Percentiles rank a stretch among this genome's conserved stretches.
Conservation (phyloP, 345 rosid genomes). For the Laguncularia racemosa region DNA sequence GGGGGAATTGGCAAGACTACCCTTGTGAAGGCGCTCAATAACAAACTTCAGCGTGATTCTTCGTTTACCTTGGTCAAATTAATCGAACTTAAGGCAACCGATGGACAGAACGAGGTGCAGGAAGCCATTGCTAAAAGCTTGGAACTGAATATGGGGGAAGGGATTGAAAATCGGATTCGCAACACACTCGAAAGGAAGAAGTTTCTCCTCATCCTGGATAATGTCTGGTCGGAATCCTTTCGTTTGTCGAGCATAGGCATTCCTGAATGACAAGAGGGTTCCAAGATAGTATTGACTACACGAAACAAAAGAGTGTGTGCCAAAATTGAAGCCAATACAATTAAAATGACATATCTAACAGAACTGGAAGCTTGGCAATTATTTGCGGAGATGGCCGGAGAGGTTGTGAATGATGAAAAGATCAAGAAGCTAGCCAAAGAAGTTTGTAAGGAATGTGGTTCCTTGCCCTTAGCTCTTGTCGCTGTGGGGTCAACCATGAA, state of each 20-base stretch:
- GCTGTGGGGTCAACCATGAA: constrained; percentile 34
- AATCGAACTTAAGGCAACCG: constrained; percentile 8
- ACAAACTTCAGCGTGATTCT: constrained; percentile 3
- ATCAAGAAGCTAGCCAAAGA: constrained; percentile 18
- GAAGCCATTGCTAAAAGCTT: constrained; percentile 21
- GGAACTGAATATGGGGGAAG: constrained; percentile 17
- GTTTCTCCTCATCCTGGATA: constrained; percentile 17
- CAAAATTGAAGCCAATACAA: constrained; percentile 16
- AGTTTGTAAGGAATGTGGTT: constrained; percentile 27
- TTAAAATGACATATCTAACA: constrained; percentile 12
- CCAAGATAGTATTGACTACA: constrained; percentile 19
- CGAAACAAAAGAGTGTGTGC: constrained; percentile 14
- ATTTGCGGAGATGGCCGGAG: constrained; percentile 14
- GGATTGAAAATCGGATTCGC: constrained; percentile 9
- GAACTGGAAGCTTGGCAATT: constrained; percentile 22
- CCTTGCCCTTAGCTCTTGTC: constrained; percentile 44
- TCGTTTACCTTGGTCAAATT: constrained; percentile 18
- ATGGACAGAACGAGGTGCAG: constrained; percentile 14
- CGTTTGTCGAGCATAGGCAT: constrained; percentile 16
- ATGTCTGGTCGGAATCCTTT: constrained; percentile 4
- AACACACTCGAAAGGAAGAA: constrained; percentile 8
- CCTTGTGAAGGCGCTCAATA: constrained; percentile 24
- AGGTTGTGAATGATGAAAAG: constrained; percentile 7
- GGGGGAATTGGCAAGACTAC: constrained; percentile 31
- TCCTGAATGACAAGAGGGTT: constrained; percentile 7